phyloP scores from a whole-genome alignment of 768 basidiomycete species.

The Psilocybe cubensis region DNA sequence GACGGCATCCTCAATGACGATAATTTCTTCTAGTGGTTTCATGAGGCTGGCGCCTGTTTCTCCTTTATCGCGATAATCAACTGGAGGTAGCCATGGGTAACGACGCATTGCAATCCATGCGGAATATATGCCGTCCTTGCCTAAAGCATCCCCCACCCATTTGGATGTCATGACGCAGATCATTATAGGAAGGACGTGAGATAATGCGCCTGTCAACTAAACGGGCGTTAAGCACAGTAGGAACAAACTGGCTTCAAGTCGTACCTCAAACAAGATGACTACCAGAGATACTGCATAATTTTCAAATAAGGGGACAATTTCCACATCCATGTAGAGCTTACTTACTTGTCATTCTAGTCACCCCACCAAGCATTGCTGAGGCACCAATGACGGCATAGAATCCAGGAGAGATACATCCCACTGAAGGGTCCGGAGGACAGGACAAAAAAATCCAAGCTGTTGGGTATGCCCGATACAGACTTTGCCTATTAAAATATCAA shows the following conservation, averaged over 20 bases:
- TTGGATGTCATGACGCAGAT: slow-evolving; percentile 78
- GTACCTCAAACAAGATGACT: slow-evolving; percentile 75
- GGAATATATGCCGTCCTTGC: slow-evolving; percentile 70
- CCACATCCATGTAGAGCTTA: background rate
- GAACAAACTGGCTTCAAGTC: background rate
- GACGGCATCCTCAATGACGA: slow-evolving; percentile 55
- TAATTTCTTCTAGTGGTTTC: slow-evolving; percentile 52
- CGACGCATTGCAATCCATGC: slow-evolving; percentile 73
- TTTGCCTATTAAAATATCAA: slow-evolving; percentile 52
- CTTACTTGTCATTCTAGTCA: slow-evolving; percentile 78
- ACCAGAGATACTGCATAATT: slow-evolving; percentile 65
- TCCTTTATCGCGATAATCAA: slow-evolving; percentile 67
- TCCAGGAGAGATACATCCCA: slow-evolving; percentile 72
- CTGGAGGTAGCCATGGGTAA: slow-evolving; percentile 72
- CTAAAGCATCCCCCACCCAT: slow-evolving; percentile 76
- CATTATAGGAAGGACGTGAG: slow-evolving; percentile 84
- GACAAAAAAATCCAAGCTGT: slow-evolving; percentile 71
- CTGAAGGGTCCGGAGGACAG: slow-evolving; percentile 72
- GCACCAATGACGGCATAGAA: slow-evolving; percentile 82
- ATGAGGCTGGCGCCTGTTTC: slow-evolving; percentile 65
- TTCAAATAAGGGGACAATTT: background rate
- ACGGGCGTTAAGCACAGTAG: background rate
- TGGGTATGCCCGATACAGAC: slow-evolving; percentile 65
- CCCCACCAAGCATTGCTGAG: slow-evolving; percentile 75
- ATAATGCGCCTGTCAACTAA: slow-evolving; percentile 77